Conservation (phyloP, 2,329 filamentous ascomycete species). For the Exophiala mesophila region DNA sequence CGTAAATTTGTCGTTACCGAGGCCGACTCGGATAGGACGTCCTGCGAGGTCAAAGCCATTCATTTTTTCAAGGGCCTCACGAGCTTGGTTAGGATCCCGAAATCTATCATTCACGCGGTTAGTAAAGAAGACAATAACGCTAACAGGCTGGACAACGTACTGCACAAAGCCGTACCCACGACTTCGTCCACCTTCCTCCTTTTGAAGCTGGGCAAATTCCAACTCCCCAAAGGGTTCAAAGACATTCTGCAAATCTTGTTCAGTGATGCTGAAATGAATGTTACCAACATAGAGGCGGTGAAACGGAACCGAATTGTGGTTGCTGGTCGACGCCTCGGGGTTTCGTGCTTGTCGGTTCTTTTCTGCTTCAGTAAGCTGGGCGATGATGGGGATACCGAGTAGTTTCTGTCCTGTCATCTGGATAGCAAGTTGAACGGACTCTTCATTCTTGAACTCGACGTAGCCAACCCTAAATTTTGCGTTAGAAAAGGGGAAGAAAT, state of each 20-base stretch:
- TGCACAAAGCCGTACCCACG: slow-evolving; percentile 98
- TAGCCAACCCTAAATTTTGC: slow-evolving; percentile 74
- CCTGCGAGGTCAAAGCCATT: slow-evolving; percentile 98
- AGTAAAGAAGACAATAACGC: background rate
- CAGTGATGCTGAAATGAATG: slow-evolving; percentile 98
- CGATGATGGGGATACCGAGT: slow-evolving; percentile 97
- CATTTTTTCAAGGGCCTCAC: slow-evolving; percentile 96
- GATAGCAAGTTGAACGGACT: slow-evolving; percentile 86
- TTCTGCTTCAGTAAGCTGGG: slow-evolving; percentile 96
- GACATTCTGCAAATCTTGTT: slow-evolving; percentile 89
- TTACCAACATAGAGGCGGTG: slow-evolving; percentile 98
- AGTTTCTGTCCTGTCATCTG: slow-evolving; percentile 98
- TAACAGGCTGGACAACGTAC: slow-evolving; percentile 53
- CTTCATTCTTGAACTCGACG: slow-evolving; percentile 96
- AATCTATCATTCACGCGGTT: slow-evolving; percentile 57
- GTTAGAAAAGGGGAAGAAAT: slow-evolving; percentile 35
- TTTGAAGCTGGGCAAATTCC: slow-evolving; percentile 95
- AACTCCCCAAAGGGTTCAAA: slow-evolving; percentile 98
- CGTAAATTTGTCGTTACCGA: slow-evolving; percentile 99
- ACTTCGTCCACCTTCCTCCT: slow-evolving; percentile 85
- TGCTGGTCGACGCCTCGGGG: slow-evolving; percentile 61
- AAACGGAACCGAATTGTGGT: slow-evolving; percentile 84
- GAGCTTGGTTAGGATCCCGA: slow-evolving; percentile 81
- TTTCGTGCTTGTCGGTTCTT: slow-evolving; percentile 96
- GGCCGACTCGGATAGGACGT: slow-evolving; percentile 94